phyloP scores from a whole-genome alignment of 78 protist genomes.

The Isochrysis galbana region DNA sequence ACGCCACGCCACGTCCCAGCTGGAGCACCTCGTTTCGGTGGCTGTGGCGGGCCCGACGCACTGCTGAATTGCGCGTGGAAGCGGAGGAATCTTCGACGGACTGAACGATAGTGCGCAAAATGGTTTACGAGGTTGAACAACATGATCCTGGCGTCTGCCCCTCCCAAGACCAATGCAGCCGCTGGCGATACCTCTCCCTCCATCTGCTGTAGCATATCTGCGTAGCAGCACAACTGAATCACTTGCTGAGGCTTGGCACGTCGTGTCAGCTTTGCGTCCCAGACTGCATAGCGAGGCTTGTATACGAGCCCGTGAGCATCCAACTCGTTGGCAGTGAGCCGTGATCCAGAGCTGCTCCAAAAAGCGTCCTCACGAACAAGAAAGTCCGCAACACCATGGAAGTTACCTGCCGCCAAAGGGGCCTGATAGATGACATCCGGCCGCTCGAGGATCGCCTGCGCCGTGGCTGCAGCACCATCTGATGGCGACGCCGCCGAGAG shows the following conservation, averaged over 20 bases:
- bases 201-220: not conserved
- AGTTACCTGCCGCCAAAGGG: not conserved
- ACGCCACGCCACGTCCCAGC: not conserved
- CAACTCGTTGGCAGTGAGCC: not conserved
- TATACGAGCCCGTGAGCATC: too few species aligned
- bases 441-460: not conserved
- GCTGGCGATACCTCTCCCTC: not conserved
- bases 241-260: not conserved
- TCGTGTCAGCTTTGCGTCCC: slow-evolving; percentile 1
- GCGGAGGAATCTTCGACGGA: not conserved
- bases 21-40: not conserved
- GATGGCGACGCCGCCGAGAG: not conserved
- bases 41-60: not conserved
- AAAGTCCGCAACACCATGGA: not conserved
- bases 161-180: not conserved
- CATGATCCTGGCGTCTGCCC: not conserved
- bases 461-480: not conserved
- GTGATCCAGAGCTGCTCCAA: not conserved
- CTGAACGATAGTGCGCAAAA: not conserved
- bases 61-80: not conserved
- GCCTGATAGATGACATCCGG: slow-evolving; percentile 10
- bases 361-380: not conserved
- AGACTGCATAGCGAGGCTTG: not conserved
- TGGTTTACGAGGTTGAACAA: not conserved
- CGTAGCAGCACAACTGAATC: slow-evolving; percentile 22